Evolutionary conservation across 192 early-diverging fungal species (phyloP), one percentile per base, ranked within the genome.

Genomic region (Coemansia javaensis): DNA sequence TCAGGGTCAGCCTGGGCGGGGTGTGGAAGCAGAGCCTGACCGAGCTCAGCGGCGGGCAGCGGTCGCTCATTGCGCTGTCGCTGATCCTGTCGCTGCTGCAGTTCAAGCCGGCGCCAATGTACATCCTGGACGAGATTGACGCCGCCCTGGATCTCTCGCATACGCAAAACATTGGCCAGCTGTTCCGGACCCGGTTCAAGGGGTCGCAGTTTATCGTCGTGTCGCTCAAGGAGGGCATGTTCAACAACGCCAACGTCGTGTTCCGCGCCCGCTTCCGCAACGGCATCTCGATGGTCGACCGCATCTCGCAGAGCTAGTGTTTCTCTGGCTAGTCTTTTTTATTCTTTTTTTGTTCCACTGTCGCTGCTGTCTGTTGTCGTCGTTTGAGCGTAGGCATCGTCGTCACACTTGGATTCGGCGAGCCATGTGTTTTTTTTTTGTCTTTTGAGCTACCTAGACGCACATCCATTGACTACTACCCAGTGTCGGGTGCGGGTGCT

Each of bases 31-130:
- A 91, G 17, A 93, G 89, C 49, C 75, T 99, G 55, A 88, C 91
- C 8, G 97, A 99, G 63, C 75, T 99, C 16, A 94, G 91, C 63
- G 97, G 97, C 59, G 97, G 97, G 1, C 97, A 99, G 72, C 71
- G 91, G 82, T 98, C 94, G 5, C 74, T 99, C 36, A 88, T 99
- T 51, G 97, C 97, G 0, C 82, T 99, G 22, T 93, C 97, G 10
- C 69, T 99, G 32, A 98, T 99, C 51, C 76, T 99, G 28, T 88
- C 97, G 20, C 69, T 99, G 18, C 79, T 99, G 11, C 92, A 96
- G 79, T 97, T 91, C 64, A 99, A 99, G 61, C 97, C 97, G 9
- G 97, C 97, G 0, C 97, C 97, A 12, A 97, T 99, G 97, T 99
- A 99, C 70, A 97, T 99, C 68, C 65, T 99, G 30, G 97, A 99